Evolutionary conservation across 441 rosid genomes (phyloP).

Genomic region (Populus tomentosa): DNA sequence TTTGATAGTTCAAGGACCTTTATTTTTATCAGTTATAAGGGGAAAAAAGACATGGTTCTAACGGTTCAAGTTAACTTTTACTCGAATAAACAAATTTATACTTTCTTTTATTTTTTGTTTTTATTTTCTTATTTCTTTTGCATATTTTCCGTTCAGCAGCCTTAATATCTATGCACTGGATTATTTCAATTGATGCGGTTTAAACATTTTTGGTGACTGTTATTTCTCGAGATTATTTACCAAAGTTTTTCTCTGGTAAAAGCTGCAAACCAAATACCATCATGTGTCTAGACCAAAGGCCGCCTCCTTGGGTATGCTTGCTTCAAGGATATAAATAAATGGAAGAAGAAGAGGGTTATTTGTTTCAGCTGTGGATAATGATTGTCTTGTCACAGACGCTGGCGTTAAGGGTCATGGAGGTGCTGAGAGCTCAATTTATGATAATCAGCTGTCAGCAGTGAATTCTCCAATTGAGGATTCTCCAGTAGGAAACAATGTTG

Average conservation of each 20-base stretch:
- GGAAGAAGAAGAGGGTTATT: slow-evolving; percentile 26
- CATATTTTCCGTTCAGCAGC: neutral
- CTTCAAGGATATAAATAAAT: slow-evolving; percentile 24
- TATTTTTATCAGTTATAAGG: neutral
- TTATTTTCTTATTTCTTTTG: neutral
- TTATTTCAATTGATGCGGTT: neutral
- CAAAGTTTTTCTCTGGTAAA: slow-evolving; percentile 15
- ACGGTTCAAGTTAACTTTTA: neutral
- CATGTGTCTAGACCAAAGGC: slow-evolving; percentile 27
- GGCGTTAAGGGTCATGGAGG: slow-evolving; percentile 25
- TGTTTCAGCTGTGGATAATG: slow-evolving; percentile 40
- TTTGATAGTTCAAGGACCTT: neutral
- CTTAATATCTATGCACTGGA: neutral
- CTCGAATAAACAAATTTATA: neutral
- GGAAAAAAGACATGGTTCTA: neutral
- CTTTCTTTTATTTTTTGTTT: too few species aligned
- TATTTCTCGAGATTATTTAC: slow-evolving; percentile 9
- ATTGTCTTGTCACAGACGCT: slow-evolving; percentile 29
- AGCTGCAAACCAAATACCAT: slow-evolving; percentile 34
- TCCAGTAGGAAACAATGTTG: slow-evolving; percentile 6
- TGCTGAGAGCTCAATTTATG: slow-evolving; percentile 22
- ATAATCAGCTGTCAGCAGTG: slow-evolving; percentile 16
- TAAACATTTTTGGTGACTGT: slow-evolving; percentile 4
- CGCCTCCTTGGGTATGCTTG: slow-evolving; percentile 17
- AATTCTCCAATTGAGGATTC: slow-evolving; percentile 22